A percentile compares a stretch with the other conserved stretches of the same genome.
phyloP scores from a whole-genome alignment of 805 yeast species.

The Saccharomycopsis selenospora region DNA sequence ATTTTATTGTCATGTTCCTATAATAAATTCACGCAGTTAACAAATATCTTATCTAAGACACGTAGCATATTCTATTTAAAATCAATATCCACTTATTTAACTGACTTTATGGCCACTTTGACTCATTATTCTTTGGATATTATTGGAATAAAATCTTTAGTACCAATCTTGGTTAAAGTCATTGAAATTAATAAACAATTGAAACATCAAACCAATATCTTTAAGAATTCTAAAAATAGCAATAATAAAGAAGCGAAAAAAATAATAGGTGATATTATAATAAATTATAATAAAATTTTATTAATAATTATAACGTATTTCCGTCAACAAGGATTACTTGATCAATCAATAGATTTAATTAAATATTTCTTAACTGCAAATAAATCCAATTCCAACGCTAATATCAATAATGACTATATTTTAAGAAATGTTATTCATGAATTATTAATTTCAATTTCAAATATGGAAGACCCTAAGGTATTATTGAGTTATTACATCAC shows the following conservation, averaged over 20 bases:
- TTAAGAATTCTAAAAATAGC: background rate
- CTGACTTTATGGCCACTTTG: background rate
- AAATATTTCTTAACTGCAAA: conserved; percentile 6
- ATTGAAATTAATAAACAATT: conserved; percentile 7
- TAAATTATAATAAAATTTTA: conserved; percentile 12
- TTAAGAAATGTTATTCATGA: background rate
- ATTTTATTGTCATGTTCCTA: background rate
- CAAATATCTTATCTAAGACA: background rate
- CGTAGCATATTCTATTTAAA: background rate
- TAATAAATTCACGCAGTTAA: background rate
- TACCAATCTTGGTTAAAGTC: conserved; percentile 5
- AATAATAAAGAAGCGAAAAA: background rate
- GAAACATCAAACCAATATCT: conserved; percentile 2
- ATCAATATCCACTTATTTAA: background rate
- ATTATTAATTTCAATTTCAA: background rate
- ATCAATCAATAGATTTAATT: conserved; percentile 13
- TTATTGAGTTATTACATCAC: background rate
- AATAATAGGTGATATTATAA: background rate
- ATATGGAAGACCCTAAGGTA: background rate
- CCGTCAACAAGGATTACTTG: conserved; percentile 11
- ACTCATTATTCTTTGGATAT: conserved; percentile 6
- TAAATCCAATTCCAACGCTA: background rate
- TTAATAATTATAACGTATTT: conserved; percentile 10
- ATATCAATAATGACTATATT: background rate
- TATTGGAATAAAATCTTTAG: conserved; percentile 8